Evolutionary conservation across 139 green algal species (phyloP), one percentile per base, ranked within the genome.

Genomic region (Coelastrella sp.): DNA sequence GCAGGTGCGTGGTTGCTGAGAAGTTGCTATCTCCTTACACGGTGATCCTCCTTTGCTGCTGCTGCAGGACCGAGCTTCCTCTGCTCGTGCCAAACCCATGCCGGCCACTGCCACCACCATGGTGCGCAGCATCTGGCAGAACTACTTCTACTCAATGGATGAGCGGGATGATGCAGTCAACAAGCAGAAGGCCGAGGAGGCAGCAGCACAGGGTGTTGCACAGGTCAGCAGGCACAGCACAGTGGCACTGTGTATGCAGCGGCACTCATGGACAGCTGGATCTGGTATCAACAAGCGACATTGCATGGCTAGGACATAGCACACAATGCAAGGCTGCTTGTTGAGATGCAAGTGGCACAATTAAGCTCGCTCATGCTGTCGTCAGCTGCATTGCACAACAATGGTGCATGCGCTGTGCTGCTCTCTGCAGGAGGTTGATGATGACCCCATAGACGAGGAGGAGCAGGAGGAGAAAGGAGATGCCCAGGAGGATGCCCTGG

Each of bases 81-180:
- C 89, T 27, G 85, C 22, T 24, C 91, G 93, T 6, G 60, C 89
- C 57, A 97, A 97, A 83, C 95, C 98, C 72, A 99, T 99, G 97
- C 95, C 96, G 9, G 97, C 97, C 56, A 99, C 97, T 10, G 96
- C 97, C 88, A 99, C 97, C n/a, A 90, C 73, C 72, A 97, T 99
- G 95, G 96, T 99, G 58, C 95, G 97, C 90, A 68, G 86, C 56
- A 94, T 98, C 65, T 98, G 97, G 97, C 89, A 93, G 76, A 88
- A 92, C 57, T 99, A 98, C 94, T 98, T 98, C 82, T 56, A 76
- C 59, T 59, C 61, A 0, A 72, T 61, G 49, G 87, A 68, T 25
- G 88, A 65, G 82, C 73, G 17, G 82, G 88, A 73, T 15, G 83
- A 90, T 9, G 78, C 68, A 14, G 90, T 82, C 7, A 93, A 92